A percentile compares a stretch with the other conserved stretches of the same genome.
Evolutionary conservation across 441 rosid species (phyloP).

Genomic region (Corymbia calophylla): DNA sequence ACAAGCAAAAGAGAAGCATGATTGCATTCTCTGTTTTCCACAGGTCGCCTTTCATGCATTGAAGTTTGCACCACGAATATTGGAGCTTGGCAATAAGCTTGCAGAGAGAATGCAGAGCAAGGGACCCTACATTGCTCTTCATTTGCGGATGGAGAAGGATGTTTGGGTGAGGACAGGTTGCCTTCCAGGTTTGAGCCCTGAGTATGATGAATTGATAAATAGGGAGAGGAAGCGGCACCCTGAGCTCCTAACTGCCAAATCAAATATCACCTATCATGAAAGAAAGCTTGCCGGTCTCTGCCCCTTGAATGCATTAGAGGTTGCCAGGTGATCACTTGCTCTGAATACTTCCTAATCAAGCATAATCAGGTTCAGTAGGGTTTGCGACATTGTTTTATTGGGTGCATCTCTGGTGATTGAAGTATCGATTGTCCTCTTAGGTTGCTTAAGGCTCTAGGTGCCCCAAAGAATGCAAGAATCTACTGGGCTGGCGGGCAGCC

Average conservation of each 20-base stretch:
- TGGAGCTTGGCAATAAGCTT: slow-evolving; percentile 10
- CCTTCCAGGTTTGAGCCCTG: slow-evolving; percentile 1
- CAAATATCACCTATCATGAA: slow-evolving; percentile 10
- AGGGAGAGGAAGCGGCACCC: slow-evolving; percentile 11
- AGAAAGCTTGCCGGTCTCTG: slow-evolving; percentile 17
- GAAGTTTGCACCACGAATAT: slow-evolving; percentile 8
- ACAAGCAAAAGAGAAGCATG: not conserved
- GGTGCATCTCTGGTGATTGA: not conserved
- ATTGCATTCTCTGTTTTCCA: not conserved
- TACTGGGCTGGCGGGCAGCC: slow-evolving; percentile 15
- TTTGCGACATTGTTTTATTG: not conserved
- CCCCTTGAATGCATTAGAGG: slow-evolving; percentile 14
- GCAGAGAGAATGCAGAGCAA: slow-evolving; percentile 15
- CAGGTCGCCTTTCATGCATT: slow-evolving; percentile 13
- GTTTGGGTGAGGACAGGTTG: slow-evolving; percentile 20
- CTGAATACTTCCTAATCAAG: not conserved
- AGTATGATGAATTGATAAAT: slow-evolving; percentile 7
- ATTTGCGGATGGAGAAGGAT: slow-evolving; percentile 18
- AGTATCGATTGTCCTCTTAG: not conserved
- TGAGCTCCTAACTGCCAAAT: slow-evolving; percentile 11
- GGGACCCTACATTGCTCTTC: slow-evolving; percentile 20
- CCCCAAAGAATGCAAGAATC: slow-evolving; percentile 2
- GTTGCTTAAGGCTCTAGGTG: slow-evolving; percentile 10
- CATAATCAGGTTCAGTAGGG: not conserved
- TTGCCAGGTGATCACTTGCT: slow-evolving; percentile 1